Evolutionary conservation across 257 asterid species (phyloP).

Genomic region (Gentiana macrophylla): DNA sequence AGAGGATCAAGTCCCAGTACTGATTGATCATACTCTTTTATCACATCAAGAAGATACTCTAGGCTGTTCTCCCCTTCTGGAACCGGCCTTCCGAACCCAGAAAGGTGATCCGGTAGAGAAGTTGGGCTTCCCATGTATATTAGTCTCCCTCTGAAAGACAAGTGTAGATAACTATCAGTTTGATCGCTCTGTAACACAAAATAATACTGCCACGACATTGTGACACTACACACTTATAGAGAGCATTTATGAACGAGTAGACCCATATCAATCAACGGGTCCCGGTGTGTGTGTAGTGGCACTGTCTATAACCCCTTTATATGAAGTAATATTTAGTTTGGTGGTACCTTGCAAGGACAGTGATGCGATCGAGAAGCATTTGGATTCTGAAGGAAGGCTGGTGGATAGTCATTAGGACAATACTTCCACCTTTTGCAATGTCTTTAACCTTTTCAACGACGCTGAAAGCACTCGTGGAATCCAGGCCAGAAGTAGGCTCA

Average conservation of each 20-base stretch:
- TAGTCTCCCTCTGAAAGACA: slow-evolving; percentile 53
- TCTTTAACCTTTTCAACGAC: slow-evolving; percentile 82
- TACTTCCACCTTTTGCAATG: slow-evolving; percentile 67
- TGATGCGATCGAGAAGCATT: slow-evolving; percentile 62
- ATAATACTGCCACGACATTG: too few species aligned
- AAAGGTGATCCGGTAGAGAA: slow-evolving; percentile 32
- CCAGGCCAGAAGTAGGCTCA: slow-evolving; percentile 86
- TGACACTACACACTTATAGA: too few species aligned
- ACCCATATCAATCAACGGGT: too few species aligned
- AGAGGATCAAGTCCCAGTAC: slow-evolving; percentile 69
- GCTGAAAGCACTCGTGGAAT: slow-evolving; percentile 77
- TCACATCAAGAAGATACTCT: slow-evolving; percentile 73
- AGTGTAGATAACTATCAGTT: neutral
- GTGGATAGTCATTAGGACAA: slow-evolving; percentile 78
- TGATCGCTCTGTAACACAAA: neutral
- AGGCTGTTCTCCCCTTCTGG: slow-evolving; percentile 75
- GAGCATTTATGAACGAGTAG: too few species aligned
- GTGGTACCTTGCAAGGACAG: slow-evolving; percentile 63
- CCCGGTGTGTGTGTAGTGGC: too few species aligned
- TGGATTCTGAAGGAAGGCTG: slow-evolving; percentile 85
- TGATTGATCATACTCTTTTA: slow-evolving; percentile 78
- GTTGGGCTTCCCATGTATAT: slow-evolving; percentile 61
- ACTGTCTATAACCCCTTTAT: neutral
- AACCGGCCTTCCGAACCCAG: slow-evolving; percentile 64
- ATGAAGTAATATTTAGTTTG: neutral